Percentiles rank a stretch among this genome's conserved stretches.
phyloP scores from a whole-genome alignment of 768 basidiomycete genomes.

The Boletus huronensis region DNA sequence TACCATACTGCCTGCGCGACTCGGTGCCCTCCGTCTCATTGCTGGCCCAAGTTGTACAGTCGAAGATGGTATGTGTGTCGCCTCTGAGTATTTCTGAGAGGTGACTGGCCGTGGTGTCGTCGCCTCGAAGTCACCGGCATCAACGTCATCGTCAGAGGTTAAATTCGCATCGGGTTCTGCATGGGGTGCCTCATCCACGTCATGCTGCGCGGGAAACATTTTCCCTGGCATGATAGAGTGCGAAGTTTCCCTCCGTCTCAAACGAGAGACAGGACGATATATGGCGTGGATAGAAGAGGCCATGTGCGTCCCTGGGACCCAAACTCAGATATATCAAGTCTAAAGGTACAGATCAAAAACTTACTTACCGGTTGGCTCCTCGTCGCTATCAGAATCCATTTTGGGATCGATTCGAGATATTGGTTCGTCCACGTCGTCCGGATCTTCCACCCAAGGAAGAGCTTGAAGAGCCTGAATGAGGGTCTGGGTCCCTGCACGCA shows the following conservation, averaged over 20 bases:
- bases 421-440: slow-evolving; percentile 67
- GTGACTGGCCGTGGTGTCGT: slow-evolving; percentile 40
- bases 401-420: slow-evolving; percentile 39
- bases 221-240: slow-evolving; percentile 14
- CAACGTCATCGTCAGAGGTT: slow-evolving; percentile 51
- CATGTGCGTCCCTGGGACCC: slow-evolving; percentile 42
- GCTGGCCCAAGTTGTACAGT: slow-evolving; percentile 17
- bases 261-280: slow-evolving; percentile 74
- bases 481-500: slow-evolving; percentile 85
- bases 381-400: slow-evolving; percentile 60
- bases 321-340: background rate
- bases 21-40: slow-evolving; percentile 24
- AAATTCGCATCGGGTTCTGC: slow-evolving; percentile 32
- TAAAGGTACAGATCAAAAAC: slow-evolving; percentile 9
- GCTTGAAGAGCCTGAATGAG: slow-evolving; percentile 87
- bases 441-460: slow-evolving; percentile 69
- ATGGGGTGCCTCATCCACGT: slow-evolving; percentile 33
- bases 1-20: slow-evolving; percentile 61
- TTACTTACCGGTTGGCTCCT: slow-evolving; percentile 44
- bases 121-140: slow-evolving; percentile 57
- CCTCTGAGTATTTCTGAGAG: slow-evolving; percentile 11
- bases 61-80: background rate
- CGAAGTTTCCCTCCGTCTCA: slow-evolving; percentile 40
- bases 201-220: slow-evolving; percentile 7
- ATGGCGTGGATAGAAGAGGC: slow-evolving; percentile 89